These are phyloP conservation scores for Ophiostoma triangulosporum DNA, from an alignment of 2,329 filamentous ascomycete genomes.

Conservation along the genomic window DNA sequence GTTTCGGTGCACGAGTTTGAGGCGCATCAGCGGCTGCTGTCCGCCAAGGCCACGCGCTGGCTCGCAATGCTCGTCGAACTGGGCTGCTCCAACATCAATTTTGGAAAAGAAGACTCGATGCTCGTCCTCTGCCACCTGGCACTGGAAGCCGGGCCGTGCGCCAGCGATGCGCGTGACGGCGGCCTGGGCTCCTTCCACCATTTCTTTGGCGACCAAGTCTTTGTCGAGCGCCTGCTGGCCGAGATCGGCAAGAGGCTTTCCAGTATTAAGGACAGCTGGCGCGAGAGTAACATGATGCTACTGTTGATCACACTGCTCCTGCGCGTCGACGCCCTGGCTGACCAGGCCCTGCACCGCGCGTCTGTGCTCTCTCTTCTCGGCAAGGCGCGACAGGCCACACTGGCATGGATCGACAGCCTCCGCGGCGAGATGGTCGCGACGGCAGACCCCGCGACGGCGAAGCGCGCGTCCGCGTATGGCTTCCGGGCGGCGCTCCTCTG, in stretches of 20 bases:
- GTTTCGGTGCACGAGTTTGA: constrained; percentile 38
- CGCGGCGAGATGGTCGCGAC: constrained; percentile 29
- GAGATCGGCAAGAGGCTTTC: constrained; percentile 31
- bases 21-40: constrained; percentile 34
- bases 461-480: constrained; percentile 29
- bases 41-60: constrained; percentile 36
- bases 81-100: constrained; percentile 42
- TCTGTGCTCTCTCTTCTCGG: constrained; percentile 24
- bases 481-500: constrained; percentile 46
- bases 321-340: constrained; percentile 21
- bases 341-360: constrained; percentile 3
- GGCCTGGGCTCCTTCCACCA: constrained; percentile 31
- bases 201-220: constrained; percentile 33
- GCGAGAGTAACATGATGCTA: constrained; percentile 45
- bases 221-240: constrained; percentile 34
- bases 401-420: constrained; percentile 36
- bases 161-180: neutral
- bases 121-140: constrained; percentile 37
- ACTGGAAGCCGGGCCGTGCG: constrained; percentile 40
- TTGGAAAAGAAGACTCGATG: constrained; percentile 38
- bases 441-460: constrained; percentile 23
- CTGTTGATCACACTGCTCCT: constrained; percentile 37
- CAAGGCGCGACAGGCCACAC: constrained; percentile 28
- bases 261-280: constrained; percentile 39
- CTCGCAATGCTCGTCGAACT: constrained; percentile 29